These are phyloP conservation scores for Hygrocybe punicea DNA, from an alignment of 768 basidiomycete genomes.

Conservation along the genomic window DNA sequence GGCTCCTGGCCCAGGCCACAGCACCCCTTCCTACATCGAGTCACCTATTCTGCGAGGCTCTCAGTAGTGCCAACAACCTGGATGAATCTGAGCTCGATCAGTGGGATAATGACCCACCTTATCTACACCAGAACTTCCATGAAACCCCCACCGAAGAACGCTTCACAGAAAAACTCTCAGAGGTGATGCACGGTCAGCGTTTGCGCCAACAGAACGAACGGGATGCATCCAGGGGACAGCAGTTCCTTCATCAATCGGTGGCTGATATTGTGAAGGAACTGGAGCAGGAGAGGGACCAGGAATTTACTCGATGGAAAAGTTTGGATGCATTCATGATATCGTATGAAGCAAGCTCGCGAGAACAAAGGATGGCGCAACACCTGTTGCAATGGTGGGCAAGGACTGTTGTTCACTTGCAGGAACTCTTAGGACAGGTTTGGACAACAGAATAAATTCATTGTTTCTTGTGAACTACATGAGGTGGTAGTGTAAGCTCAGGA, in stretches of 20 bases:
- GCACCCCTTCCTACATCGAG: background rate
- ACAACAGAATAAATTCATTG: no score
- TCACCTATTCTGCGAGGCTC: constrained; percentile 4
- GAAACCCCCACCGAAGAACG: background rate
- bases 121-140: no score
- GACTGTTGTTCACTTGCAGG: background rate
- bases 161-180: background rate
- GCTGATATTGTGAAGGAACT: background rate
- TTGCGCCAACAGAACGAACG: background rate
- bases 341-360: constrained; percentile 1
- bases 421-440: no score
- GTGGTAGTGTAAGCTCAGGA: no score
- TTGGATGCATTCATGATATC: background rate
- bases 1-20: background rate
- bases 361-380: background rate
- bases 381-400: background rate
- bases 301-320: background rate
- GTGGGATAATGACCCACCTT: background rate
- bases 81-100: constrained; percentile 4
- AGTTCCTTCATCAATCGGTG: background rate
- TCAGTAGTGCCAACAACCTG: constrained; percentile 1
- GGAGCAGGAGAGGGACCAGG: background rate
- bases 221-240: background rate
- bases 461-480: no score
- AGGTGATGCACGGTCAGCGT: constrained; percentile 6